A percentile compares a stretch with the other conserved stretches of the same genome.
Conservation (phyloP, 495 filamentous ascomycete genomes). For the Neurospora sublineolata region DNA sequence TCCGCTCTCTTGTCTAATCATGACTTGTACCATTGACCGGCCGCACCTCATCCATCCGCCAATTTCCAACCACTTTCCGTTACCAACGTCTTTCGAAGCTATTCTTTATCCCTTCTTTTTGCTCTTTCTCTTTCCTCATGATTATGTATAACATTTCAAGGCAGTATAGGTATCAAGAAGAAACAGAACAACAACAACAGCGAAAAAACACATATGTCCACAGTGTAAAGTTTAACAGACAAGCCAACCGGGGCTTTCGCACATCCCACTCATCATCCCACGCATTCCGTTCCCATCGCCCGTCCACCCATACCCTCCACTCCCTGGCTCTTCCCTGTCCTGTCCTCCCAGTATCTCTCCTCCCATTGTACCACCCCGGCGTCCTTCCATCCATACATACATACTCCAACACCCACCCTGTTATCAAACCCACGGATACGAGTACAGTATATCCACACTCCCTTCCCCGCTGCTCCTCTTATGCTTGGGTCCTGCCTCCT, state of each 20-base stretch:
- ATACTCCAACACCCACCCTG: not conserved
- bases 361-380: not conserved
- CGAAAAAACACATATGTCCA: not conserved
- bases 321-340: not conserved
- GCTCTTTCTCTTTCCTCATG: not conserved
- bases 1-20: not conserved
- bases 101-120: conserved; percentile 8
- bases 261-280: not conserved
- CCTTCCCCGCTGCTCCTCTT: not conserved
- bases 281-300: not conserved
- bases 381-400: not conserved
- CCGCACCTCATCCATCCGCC: not conserved
- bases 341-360: not conserved
- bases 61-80: not conserved
- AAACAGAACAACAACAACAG: conserved; percentile 2
- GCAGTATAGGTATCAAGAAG: not conserved
- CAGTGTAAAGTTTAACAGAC: conserved; percentile 1
- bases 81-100: not conserved
- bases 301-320: not conserved
- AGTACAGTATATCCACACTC: not conserved
- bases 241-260: not conserved
- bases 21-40: not conserved
- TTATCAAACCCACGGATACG: not conserved
- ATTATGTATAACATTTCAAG: not conserved
- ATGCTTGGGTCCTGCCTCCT: not conserved